Evolutionary conservation across 495 filamentous ascomycete species (phyloP), one percentile per base, ranked within the genome.

Genomic region (Beverwykella pulmonaria): DNA sequence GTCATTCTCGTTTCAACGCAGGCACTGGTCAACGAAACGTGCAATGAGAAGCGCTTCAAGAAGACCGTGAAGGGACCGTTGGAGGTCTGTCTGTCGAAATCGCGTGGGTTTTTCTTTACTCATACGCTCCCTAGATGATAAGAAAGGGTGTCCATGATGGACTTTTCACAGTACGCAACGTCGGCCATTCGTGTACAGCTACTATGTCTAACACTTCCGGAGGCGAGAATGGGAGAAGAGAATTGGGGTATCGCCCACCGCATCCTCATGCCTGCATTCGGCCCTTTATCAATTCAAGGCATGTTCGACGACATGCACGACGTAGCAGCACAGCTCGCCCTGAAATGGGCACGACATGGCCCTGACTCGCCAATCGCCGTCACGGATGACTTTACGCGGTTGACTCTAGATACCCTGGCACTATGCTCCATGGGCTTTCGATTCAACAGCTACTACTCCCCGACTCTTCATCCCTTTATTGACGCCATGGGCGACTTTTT

Each of bases 341-440:
- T 90, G 67, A 92, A 92, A 75, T 92, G 88, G 87, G 88, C 87
- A 17, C 83, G 89, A 27, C 80, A 84, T 63, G 90, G 89, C 0
- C 74, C 84, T 0, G 69, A 77, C 2, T 66, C 80, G 19, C 76
- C 81, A 19, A 90, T 92, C 66, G 74, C 76, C 26, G 84, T 84
- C 1, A 81, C 84, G 0, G 88, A 88, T n/a, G 88, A 92, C 73
- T 91, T 92, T 63, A 92, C 90, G 1, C 83, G 88, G 10, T 74
- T 93, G 41, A 87, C 88, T 1, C 80, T 93, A 0, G 89, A 93
- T 67, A 88, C 87, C 0, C 83, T 92, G 22, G 86, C 87, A 4
- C 80, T 92, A 14, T 91, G 61, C 26, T 87, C 89, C 0, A 90
- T 92, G 88, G 85, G 84, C 29, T 87, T 80, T 47, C 84, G 90